Conservation (phyloP, 2,329 filamentous ascomycete species). For the Botrytis aclada region DNA sequence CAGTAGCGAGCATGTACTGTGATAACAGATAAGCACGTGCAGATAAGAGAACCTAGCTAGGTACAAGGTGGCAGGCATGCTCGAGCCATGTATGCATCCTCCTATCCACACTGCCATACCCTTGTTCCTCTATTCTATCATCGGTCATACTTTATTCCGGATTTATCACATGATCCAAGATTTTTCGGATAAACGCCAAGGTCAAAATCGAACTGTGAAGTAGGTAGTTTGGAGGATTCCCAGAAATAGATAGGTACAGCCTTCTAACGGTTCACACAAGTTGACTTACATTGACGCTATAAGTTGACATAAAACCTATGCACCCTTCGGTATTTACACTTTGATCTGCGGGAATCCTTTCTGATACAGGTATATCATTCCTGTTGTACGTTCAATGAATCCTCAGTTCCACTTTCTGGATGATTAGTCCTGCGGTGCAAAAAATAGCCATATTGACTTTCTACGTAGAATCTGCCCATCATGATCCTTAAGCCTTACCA, state of each 20-base stretch:
- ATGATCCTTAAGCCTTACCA: conserved; percentile 34
- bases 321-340: neutral
- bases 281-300: neutral
- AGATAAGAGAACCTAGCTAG: neutral
- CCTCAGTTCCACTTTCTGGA: neutral
- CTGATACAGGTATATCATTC: neutral
- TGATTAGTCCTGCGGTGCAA: neutral
- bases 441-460: conserved; percentile 11
- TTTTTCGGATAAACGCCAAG: conserved; percentile 1
- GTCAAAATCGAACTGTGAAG: conserved; percentile 6
- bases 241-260: neutral
- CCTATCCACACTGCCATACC: neutral
- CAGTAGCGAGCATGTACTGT: neutral
- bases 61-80: no score
- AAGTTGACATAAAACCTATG: neutral
- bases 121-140: neutral
- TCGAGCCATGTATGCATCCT: no score
- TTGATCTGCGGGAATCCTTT: neutral
- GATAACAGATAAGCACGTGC: conserved; percentile 11
- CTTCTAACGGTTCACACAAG: neutral
- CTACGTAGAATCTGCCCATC: conserved; percentile 20
- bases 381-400: neutral
- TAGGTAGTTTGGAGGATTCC: neutral
- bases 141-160: neutral
- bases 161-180: neutral